These are phyloP conservation scores for Russula sp. DNA, from an alignment of 768 basidiomycete genomes.

Conservation along the genomic window DNA sequence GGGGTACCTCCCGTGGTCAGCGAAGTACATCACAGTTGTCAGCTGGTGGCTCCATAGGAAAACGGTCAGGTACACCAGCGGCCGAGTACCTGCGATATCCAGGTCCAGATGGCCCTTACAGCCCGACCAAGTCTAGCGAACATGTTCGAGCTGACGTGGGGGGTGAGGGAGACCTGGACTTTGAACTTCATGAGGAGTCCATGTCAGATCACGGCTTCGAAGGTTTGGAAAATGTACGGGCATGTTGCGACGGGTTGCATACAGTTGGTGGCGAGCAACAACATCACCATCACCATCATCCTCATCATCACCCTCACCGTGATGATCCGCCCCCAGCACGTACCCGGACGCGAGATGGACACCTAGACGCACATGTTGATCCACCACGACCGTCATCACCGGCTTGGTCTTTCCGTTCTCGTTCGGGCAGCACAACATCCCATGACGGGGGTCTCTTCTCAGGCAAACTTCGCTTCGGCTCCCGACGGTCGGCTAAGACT, in stretches of 20 bases:
- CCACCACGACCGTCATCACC: constrained; percentile 62
- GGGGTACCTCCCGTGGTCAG: constrained; percentile 68
- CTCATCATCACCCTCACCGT: constrained; percentile 35
- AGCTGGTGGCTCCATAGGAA: constrained; percentile 63
- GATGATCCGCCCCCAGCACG: constrained; percentile 27
- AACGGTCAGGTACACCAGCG: constrained; percentile 86
- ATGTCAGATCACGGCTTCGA: constrained; percentile 78
- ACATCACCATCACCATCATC: constrained; percentile 46
- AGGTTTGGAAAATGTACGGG: constrained; percentile 91
- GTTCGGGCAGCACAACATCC: constrained; percentile 65
- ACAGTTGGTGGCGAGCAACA: constrained; percentile 64
- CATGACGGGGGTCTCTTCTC: constrained; percentile 66
- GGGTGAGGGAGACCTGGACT: constrained; percentile 65
- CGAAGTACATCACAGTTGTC: constrained; percentile 78
- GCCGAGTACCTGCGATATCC: constrained; percentile 84
- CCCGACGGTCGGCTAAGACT: constrained; percentile 48
- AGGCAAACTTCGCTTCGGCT: constrained; percentile 68
- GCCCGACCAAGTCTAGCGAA: constrained; percentile 54
- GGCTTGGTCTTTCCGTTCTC: constrained; percentile 80
- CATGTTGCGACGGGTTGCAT: constrained; percentile 82
- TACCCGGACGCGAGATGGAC: constrained; percentile 38
- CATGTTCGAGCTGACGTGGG: constrained; percentile 28
- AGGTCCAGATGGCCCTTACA: constrained; percentile 67
- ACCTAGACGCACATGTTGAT: constrained; percentile 46
- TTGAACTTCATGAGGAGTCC: constrained; percentile 73